Conservation (phyloP, 1,284 basidiomycete genomes). For the Irpex sp. region DNA sequence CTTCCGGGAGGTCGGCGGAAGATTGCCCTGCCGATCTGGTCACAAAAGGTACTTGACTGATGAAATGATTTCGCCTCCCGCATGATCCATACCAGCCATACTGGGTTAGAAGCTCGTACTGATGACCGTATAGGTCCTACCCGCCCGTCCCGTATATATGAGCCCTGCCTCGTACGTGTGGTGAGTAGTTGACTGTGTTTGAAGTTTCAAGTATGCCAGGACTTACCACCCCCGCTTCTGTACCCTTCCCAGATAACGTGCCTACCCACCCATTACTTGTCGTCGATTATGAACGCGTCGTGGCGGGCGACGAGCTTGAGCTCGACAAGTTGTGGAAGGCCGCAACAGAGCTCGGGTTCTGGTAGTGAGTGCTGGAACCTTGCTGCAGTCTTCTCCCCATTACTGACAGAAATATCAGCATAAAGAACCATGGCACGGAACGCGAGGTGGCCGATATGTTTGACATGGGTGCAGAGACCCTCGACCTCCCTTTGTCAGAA, state of each 20-base stretch:
- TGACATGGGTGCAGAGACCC: constrained; percentile 49
- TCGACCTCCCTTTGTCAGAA: constrained; percentile 54
- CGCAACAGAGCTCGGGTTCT: constrained; percentile 33
- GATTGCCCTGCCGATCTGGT: neutral
- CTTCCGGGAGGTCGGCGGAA: neutral
- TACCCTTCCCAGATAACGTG: constrained; percentile 33
- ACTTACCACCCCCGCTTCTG: constrained; percentile 17
- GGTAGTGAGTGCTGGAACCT: constrained; percentile 30
- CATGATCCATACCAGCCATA: neutral
- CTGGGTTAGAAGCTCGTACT: neutral
- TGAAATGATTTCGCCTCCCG: neutral
- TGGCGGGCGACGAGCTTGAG: constrained; percentile 24
- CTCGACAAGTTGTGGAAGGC: constrained; percentile 31
- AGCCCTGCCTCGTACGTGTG: neutral
- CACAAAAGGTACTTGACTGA: neutral
- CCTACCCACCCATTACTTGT: constrained; percentile 33
- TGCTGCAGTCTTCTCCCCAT: constrained; percentile 3
- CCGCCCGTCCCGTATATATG: neutral
- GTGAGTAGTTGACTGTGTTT: neutral
- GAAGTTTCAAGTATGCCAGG: constrained; percentile 21
- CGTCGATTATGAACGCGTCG: constrained; percentile 32
- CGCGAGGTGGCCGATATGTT: constrained; percentile 54
- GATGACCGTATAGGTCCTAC: neutral
- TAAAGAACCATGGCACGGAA: constrained; percentile 59
- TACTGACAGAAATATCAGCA: constrained; percentile 26